A percentile compares a stretch with the other conserved stretches of the same genome.
These are phyloP conservation scores for Coniella vitis DNA, from an alignment of 2,329 filamentous ascomycete genomes.

Conservation along the genomic window DNA sequence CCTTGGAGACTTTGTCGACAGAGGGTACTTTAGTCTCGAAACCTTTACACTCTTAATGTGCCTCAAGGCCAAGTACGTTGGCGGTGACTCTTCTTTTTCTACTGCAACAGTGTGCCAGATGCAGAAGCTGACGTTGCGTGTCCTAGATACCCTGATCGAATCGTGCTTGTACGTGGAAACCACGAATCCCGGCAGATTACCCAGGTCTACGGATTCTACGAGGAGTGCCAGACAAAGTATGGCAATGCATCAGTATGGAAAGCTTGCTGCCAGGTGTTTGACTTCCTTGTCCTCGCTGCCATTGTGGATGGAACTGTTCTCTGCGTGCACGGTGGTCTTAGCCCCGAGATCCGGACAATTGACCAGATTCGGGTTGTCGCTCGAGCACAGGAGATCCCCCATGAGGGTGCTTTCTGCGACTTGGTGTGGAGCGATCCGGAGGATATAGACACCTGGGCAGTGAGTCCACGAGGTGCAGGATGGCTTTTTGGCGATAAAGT, in stretches of 20 bases:
- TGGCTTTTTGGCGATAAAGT: slow-evolving; percentile 98
- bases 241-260: slow-evolving; percentile 99
- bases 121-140: slow-evolving; percentile 24
- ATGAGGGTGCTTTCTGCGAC: slow-evolving; percentile 97
- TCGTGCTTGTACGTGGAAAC: slow-evolving; percentile 94
- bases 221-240: slow-evolving; percentile 96
- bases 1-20: slow-evolving; percentile 89
- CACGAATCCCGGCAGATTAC: slow-evolving; percentile 97
- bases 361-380: slow-evolving; percentile 99
- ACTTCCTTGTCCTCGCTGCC: slow-evolving; percentile 91
- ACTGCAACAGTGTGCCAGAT: slow-evolving; percentile 26
- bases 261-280: slow-evolving; percentile 98
- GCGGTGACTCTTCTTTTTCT: not conserved
- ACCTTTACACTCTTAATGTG: slow-evolving; percentile 97
- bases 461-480: slow-evolving; percentile 90
- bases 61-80: slow-evolving; percentile 63
- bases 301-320: slow-evolving; percentile 98
- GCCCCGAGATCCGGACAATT: slow-evolving; percentile 89
- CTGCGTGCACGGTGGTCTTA: slow-evolving; percentile 89
- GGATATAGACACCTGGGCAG: slow-evolving; percentile 91
- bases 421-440: slow-evolving; percentile 98
- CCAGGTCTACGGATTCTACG: slow-evolving; percentile 98
- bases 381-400: slow-evolving; percentile 93
- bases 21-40: slow-evolving; percentile 95
- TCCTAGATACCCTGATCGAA: slow-evolving; percentile 80